Percentiles rank a stretch among this genome's conserved stretches.
phyloP scores from a whole-genome alignment of 768 basidiomycete species.

The Termitomyces titanicus region DNA sequence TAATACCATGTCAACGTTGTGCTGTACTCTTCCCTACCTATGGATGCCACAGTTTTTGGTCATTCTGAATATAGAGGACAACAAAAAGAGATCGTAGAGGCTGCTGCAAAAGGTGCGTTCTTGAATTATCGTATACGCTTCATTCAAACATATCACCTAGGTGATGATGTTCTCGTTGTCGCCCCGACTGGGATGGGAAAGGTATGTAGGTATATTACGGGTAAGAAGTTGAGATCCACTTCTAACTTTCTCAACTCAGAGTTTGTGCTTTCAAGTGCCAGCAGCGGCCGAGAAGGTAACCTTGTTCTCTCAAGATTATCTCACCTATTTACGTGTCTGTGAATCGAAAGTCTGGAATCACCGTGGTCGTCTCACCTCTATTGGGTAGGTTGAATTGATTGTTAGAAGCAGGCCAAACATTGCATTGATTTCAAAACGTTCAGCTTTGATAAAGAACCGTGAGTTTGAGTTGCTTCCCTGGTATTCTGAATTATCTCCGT shows the following conservation, averaged over 20 bases:
- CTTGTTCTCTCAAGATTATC: background rate
- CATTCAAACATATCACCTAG: conserved; percentile 27
- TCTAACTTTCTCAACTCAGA: conserved; percentile 35
- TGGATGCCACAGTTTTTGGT: conserved; percentile 53
- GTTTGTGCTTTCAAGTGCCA: conserved; percentile 83
- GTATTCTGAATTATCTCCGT: background rate
- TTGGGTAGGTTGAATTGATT: conserved; percentile 44
- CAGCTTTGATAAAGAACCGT: conserved; percentile 86
- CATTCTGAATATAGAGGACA: conserved; percentile 70
- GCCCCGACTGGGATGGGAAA: conserved; percentile 92
- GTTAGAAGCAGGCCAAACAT: background rate
- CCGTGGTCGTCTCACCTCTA: conserved; percentile 75
- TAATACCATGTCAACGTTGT: background rate
- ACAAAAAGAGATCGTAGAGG: conserved; percentile 72
- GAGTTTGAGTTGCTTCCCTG: conserved; percentile 17
- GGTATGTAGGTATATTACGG: conserved; percentile 35
- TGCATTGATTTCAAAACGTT: background rate
- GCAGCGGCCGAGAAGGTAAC: conserved; percentile 61
- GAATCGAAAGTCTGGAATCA: conserved; percentile 53
- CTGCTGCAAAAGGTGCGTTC: conserved; percentile 55
- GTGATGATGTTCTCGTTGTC: conserved; percentile 71
- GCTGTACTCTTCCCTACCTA: background rate
- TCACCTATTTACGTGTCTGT: background rate
- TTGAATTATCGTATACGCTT: background rate
- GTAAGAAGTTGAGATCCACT: background rate